A percentile compares a stretch with the other conserved stretches of the same genome.
Evolutionary conservation across 169 alveolate genomes (phyloP).

Genomic region (Babesia bovis): DNA sequence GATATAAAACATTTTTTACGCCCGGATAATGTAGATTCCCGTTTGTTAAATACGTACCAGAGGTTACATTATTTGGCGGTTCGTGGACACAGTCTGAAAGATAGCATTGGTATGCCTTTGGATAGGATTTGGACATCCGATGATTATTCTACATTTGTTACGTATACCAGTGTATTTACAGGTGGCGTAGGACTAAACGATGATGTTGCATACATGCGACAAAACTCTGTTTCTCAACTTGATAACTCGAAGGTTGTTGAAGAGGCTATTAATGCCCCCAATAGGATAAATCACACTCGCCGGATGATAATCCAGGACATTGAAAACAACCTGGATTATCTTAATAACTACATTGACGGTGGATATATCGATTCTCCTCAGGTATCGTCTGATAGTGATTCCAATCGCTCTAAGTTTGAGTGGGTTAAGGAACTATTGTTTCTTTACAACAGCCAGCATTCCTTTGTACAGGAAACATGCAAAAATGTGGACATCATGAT

Average conservation of each 20-base stretch:
- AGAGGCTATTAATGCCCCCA: constrained; percentile 8
- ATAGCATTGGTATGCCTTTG: background rate
- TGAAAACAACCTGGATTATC: constrained; percentile 17
- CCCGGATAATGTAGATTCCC: too few relatives aligned
- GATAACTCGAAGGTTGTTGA: constrained; percentile 29
- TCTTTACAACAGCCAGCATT: constrained; percentile 34
- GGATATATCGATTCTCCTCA: background rate
- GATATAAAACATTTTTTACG: constrained; percentile 3
- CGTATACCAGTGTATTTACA: constrained; percentile 4
- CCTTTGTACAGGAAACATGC: background rate
- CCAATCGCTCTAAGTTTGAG: background rate
- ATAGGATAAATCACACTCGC: constrained; percentile 14
- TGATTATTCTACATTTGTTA: constrained; percentile 8
- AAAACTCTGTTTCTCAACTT: constrained; percentile 40
- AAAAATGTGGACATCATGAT: constrained; percentile 40
- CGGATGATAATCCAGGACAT: constrained; percentile 23
- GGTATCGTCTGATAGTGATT: background rate
- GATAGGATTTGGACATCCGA: background rate
- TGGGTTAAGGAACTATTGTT: constrained; percentile 18
- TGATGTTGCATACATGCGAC: constrained; percentile 63
- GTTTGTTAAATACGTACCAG: background rate
- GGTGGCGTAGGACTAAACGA: background rate
- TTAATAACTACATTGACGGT: constrained; percentile 1
- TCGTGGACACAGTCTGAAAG: constrained; percentile 18
- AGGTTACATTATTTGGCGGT: constrained; percentile 2